These are phyloP conservation scores for Penicillium sp. DNA, from an alignment of 2,329 filamentous ascomycete species.

Conservation along the genomic window DNA sequence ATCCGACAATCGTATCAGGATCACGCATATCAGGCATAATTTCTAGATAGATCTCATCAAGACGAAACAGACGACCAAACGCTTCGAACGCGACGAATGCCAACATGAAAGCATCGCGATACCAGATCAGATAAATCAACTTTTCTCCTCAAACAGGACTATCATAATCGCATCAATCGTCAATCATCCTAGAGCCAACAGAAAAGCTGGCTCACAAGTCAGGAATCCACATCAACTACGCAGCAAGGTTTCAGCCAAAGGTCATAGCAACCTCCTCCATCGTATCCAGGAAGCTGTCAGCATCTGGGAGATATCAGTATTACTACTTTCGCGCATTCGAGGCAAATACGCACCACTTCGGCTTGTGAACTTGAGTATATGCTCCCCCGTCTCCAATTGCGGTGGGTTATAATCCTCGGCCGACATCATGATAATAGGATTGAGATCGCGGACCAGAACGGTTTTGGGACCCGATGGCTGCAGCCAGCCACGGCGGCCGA, in stretches of 20 bases:
- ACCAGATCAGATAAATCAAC: conserved; percentile 1
- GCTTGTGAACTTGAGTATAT: conserved; percentile 38
- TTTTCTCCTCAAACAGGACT: conserved; percentile 18
- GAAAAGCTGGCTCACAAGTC: no score
- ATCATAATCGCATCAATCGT: conserved; percentile 23
- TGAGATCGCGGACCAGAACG: conserved; percentile 47
- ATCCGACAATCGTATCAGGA: not conserved
- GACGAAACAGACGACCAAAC: not conserved
- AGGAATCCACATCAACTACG: no score
- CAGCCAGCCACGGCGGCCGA: conserved; percentile 47
- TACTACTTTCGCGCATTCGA: not conserved
- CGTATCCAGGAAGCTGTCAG: conserved; percentile 33
- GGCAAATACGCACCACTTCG: conserved; percentile 25
- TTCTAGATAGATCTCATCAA: no score
- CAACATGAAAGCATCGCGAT: not conserved
- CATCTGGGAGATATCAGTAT: conserved; percentile 29
- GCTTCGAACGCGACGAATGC: not conserved
- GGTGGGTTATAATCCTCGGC: conserved; percentile 44
- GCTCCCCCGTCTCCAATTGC: conserved; percentile 31
- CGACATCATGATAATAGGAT: conserved; percentile 49
- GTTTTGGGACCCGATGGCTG: conserved; percentile 39
- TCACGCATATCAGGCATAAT: not conserved
- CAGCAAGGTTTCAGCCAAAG: not conserved
- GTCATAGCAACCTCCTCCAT: conserved; percentile 22
- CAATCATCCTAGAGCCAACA: conserved; percentile 13